Evolutionary conservation across 331 rosid genomes (phyloP), one percentile per base, ranked within the genome.

Genomic region (Telfairia occidentalis): DNA sequence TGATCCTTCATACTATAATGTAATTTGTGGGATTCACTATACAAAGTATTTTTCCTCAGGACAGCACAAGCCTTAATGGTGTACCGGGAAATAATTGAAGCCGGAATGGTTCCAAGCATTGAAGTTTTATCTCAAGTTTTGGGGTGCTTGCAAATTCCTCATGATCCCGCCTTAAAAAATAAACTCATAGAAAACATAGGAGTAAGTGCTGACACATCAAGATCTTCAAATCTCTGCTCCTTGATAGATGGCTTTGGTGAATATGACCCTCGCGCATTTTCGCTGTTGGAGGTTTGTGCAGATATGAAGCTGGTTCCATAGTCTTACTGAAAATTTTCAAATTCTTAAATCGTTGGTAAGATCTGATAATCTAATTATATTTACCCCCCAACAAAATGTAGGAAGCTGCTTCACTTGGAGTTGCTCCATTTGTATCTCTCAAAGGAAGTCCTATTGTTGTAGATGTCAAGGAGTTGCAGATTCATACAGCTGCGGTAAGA

Each of bases 381-480:
- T 29, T 70, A 26, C 55, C 58, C 26, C 1, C 37, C 59, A 71
- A 48, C 19, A 48, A 71, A 78, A 42, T 81, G 81, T 73, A 95
- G 98, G 97, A 91, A 88, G 92, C 96, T 88, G 92, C 97, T 75
- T 95, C 97, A 45, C 87, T 81, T 82, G 98, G 96, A 77, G 83
- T 88, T 81, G 86, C 90, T 85, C 91, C 96, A 53, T 88, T 81
- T 46, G 88, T 86, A 60, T 91, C 96, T 75, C 85, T 90, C 64
- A 95, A 90, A 84, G 82, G 73, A 80, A 88, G 71, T 85, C 96
- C 96, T 9, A 64, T 91, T 77, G 78, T 95, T 76, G 85, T 84
- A 50, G 96, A 95, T 79, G 84, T 81, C 76, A 95, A 86, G 80
- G 89, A 88, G 69, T 76, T 91, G 75, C 86, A 76, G 67, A 46